Evolutionary conservation across 495 filamentous ascomycete genomes (phyloP).

Genomic region (Penicillium bialowiezense): DNA sequence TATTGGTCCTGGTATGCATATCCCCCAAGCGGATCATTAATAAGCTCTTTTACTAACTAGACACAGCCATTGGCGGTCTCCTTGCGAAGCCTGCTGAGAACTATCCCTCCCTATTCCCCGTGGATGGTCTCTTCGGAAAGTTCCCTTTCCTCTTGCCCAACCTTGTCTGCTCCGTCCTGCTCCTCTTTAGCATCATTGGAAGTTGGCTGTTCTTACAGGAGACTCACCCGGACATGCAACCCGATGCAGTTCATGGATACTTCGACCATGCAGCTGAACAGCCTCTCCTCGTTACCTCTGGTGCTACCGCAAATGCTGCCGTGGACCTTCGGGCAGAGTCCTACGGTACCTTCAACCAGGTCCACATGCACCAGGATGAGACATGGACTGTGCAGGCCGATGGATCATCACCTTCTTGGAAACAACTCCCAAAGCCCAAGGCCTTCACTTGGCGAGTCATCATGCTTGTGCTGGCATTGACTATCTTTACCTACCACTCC

Average conservation of each 20-base stretch:
- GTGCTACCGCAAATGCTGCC: conserved; percentile 63
- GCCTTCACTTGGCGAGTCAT: conserved; percentile 64
- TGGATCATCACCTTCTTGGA: conserved; percentile 35
- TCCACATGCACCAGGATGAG: conserved; percentile 49
- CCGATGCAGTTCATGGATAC: conserved; percentile 46
- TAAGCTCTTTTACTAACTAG: too few species aligned
- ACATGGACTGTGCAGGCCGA: conserved; percentile 48
- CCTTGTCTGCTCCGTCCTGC: conserved; percentile 68
- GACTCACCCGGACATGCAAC: conserved; percentile 77
- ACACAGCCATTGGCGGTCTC: conserved; percentile 67
- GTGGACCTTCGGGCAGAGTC: conserved; percentile 71
- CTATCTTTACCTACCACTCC: conserved; percentile 82
- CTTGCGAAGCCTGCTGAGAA: conserved; percentile 70
- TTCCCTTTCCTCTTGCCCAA: conserved; percentile 86
- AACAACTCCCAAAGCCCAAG: conserved; percentile 36
- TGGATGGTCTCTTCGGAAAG: conserved; percentile 61
- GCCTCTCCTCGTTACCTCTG: conserved; percentile 68
- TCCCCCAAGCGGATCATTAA: background rate
- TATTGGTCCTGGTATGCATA: conserved; percentile 60
- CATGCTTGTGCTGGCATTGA: conserved; percentile 68
- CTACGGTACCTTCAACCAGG: conserved; percentile 72
- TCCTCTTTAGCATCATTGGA: conserved; percentile 68
- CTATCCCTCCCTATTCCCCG: conserved; percentile 63
- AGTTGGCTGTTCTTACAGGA: conserved; percentile 75
- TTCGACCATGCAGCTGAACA: conserved; percentile 59